Percentiles rank a stretch among this genome's conserved stretches.
These are phyloP conservation scores for Straminergon stramineum DNA, from an alignment of 225 moss, liverwort and hornwort species.

Conservation along the genomic window DNA sequence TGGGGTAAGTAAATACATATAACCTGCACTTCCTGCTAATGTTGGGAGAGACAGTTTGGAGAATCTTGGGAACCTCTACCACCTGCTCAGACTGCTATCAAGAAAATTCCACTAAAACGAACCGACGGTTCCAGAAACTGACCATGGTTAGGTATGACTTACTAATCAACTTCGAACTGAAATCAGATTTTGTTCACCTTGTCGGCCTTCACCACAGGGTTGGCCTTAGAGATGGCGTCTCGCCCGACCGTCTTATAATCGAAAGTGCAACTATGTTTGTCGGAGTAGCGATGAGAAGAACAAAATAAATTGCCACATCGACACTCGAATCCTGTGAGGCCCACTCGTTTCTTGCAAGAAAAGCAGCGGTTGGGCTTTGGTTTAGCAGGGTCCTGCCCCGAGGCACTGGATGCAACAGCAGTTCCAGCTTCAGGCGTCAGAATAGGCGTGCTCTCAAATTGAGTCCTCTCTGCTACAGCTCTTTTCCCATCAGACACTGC, in stretches of 20 bases:
- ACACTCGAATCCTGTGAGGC: constrained; percentile 77
- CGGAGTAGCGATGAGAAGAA: constrained; percentile 74
- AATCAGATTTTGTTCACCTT: constrained; percentile 83
- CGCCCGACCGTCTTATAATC: constrained; percentile 83
- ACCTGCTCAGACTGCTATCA: constrained; percentile 15
- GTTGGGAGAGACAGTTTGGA: constrained; percentile 13
- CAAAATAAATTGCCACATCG: constrained; percentile 82
- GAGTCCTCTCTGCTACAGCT: not conserved
- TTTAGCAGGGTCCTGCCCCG: constrained; percentile 25
- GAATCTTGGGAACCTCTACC: constrained; percentile 26
- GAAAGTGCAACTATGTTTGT: constrained; percentile 78
- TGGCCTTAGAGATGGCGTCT: constrained; percentile 86
- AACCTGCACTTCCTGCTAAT: constrained; percentile 30
- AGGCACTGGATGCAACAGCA: constrained; percentile 4
- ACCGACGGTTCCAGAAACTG: not conserved
- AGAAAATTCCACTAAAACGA: constrained; percentile 5
- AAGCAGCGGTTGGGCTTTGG: constrained; percentile 61
- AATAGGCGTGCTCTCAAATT: not conserved
- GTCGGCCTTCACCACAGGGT: constrained; percentile 84
- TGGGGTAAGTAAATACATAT: constrained; percentile 24
- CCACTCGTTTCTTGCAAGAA: constrained; percentile 83
- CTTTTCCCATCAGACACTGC: not conserved
- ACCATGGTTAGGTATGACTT: not conserved
- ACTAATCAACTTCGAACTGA: constrained; percentile 6
- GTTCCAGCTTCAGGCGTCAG: constrained; percentile 18